These are phyloP conservation scores for Spergularia bocconei DNA, from an alignment of 148 eudicot genomes.

Conservation along the genomic window DNA sequence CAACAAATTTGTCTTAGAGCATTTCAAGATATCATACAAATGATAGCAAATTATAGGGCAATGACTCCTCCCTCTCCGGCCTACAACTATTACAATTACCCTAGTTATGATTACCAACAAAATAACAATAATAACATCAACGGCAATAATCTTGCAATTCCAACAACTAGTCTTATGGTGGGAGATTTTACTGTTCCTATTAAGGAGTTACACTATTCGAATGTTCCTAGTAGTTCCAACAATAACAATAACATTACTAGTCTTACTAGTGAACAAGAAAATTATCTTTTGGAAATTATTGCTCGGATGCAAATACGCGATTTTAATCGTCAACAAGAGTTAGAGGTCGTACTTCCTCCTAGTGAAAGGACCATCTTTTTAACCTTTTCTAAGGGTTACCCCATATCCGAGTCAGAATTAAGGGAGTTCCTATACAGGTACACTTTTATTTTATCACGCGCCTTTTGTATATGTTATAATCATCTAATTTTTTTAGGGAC, in stretches of 20 bases:
- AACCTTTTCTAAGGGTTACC: slow-evolving; percentile 43
- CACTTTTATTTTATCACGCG: too few relatives aligned
- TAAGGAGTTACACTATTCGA: neutral
- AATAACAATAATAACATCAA: too few relatives aligned
- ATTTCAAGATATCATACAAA: slow-evolving; percentile 30
- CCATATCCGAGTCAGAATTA: slow-evolving; percentile 26
- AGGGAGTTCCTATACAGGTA: slow-evolving; percentile 29
- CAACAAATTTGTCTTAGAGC: slow-evolving; percentile 29
- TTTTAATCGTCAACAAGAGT: neutral
- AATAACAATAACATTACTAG: neutral
- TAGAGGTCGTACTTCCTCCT: neutral
- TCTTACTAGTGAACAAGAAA: neutral
- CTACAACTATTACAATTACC: neutral
- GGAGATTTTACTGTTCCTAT: slow-evolving; percentile 18
- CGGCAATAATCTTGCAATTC: too few relatives aligned
- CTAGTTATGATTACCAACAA: neutral
- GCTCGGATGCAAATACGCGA: neutral
- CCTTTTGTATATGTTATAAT: too few relatives aligned
- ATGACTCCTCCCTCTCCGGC: neutral
- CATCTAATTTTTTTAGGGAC: too few relatives aligned
- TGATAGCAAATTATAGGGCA: slow-evolving; percentile 2
- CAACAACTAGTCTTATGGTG: slow-evolving; percentile 2
- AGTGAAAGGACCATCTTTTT: slow-evolving; percentile 38
- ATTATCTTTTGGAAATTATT: slow-evolving; percentile 2
- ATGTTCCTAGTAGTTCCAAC: slow-evolving; percentile 8